Percentiles rank a stretch among this genome's conserved stretches.
phyloP scores from a whole-genome alignment of 2,329 filamentous ascomycete genomes.

The Aotearoamyces nothofagi region DNA sequence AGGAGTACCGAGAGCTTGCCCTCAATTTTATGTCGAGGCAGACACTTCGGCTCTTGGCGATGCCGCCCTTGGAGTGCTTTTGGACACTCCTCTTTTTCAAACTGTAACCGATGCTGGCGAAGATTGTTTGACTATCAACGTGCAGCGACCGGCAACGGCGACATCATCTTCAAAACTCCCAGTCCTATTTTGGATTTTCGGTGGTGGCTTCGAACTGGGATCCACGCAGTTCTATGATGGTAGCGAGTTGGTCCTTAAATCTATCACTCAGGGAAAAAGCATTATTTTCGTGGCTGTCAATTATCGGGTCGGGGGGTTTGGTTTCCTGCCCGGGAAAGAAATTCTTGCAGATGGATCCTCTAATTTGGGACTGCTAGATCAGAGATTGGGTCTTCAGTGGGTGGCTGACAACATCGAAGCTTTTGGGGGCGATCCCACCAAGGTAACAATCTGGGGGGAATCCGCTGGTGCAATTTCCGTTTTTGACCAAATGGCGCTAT shows the following conservation, averaged over 20 bases:
- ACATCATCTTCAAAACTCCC: conserved; percentile 40
- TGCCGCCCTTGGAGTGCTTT: conserved; percentile 31
- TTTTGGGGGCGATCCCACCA: conserved; percentile 67
- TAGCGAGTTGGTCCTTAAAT: conserved; percentile 28
- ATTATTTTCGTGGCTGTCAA: conserved; percentile 66
- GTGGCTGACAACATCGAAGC: conserved; percentile 60
- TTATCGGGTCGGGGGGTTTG: conserved; percentile 62
- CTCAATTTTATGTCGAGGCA: conserved; percentile 37
- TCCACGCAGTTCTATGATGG: conserved; percentile 34
- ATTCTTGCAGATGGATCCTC: conserved; percentile 49
- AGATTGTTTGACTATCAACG: conserved; percentile 47
- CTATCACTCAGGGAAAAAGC: conserved; percentile 35
- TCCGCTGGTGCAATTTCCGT: conserved; percentile 55
- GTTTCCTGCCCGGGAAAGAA: conserved; percentile 56
- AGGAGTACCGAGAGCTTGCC: conserved; percentile 28
- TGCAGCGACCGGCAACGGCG: conserved; percentile 42
- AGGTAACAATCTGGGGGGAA: conserved; percentile 70
- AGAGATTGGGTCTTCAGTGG: conserved; percentile 60
- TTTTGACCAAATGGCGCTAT: conserved; percentile 61
- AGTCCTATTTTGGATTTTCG: conserved; percentile 58
- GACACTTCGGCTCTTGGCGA: conserved; percentile 17
- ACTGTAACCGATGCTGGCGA: conserved; percentile 36
- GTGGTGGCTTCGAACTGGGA: conserved; percentile 46
- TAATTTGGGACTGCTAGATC: conserved; percentile 60
- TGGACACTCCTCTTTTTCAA: conserved; percentile 43